Evolutionary conservation across 257 asterid species (phyloP).

Genomic region (Nicotiana otophora): DNA sequence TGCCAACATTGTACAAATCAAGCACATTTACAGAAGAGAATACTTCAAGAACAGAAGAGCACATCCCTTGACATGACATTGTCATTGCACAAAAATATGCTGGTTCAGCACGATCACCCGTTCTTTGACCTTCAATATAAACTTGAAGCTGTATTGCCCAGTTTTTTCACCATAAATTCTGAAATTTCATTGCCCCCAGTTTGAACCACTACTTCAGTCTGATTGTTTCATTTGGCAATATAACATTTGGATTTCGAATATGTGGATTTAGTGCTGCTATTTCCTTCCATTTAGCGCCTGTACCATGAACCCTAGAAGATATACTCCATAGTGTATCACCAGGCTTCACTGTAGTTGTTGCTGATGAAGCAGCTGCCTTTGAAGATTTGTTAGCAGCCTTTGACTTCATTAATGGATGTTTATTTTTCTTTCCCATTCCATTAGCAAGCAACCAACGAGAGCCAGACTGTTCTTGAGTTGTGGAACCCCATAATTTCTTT

Average conservation of each 20-base stretch:
- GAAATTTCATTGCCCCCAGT: neutral
- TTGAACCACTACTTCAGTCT: conserved; percentile 27
- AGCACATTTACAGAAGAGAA: conserved; percentile 6
- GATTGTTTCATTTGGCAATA: conserved; percentile 41
- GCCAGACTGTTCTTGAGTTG: conserved; percentile 73
- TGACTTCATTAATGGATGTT: conserved; percentile 71
- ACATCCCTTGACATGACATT: neutral
- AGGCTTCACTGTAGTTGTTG: conserved; percentile 39
- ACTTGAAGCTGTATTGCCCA: neutral
- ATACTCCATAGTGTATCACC: conserved; percentile 83
- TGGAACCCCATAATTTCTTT: conserved; percentile 83
- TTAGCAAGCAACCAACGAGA: conserved; percentile 97
- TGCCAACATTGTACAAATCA: neutral
- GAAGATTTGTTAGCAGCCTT: conserved; percentile 39
- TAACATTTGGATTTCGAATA: conserved; percentile 54
- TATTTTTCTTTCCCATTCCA: conserved; percentile 98
- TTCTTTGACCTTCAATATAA: neutral
- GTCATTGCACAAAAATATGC: neutral
- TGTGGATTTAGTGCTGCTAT: conserved; percentile 47
- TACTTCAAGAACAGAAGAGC: neutral
- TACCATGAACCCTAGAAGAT: conserved; percentile 54
- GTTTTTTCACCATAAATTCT: neutral
- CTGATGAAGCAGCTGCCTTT: conserved; percentile 27
- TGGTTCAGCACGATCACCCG: neutral
- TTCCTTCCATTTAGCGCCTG: conserved; percentile 50